Base-by-base conservation (phyloP, 768 basidiomycete species). In the Suillus discolor region DNA sequence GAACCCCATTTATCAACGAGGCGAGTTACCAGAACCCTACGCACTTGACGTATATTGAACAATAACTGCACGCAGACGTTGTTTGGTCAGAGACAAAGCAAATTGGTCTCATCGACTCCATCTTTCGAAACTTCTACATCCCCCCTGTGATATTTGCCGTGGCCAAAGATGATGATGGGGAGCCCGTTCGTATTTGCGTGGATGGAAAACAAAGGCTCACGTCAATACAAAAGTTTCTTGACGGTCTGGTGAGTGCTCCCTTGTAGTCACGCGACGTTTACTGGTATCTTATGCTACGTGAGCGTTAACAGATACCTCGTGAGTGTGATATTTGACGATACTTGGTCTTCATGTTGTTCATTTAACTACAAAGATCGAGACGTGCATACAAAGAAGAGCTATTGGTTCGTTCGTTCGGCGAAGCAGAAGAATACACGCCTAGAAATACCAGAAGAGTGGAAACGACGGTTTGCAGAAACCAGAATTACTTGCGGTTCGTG, bases 11-110 rank as follows among this genome's bases (percentile, higher is more conserved):
- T 92, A 92, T 72, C 91, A 92, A 72, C 80, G 91, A 82, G 91
- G 90, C 87, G 62, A 64, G 80, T 70, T 2, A 44, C 28, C 18
- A 53, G 1, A 2, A 31, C 9, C 3, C 20, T 1, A 64, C 41
- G 23, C 41, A 11, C 15, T 31, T 28, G 20, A 41, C 38, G 28
- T 3, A 9, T 60, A 63, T 61, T 59, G 2, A 62, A 28, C 62
- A 45, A 55, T 36, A 28, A 25, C 16, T 60, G 34, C 25, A 9
- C 61, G 20, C 53, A 93, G 92, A 90, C 64, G 81, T 94, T 23
- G 92, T 94, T 3, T 94, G 93, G 92, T 82, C 89, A 0, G 83
- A 85, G 62, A 73, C 74, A 54, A 93, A 93, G 70, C 90, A 93
- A 69, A 81, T 80, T 67, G 79, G 78, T 53, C 77, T 87, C 55